These are phyloP conservation scores for Schrenkiella parvula DNA, from an alignment of 345 rosid species.

Conservation along the genomic window DNA sequence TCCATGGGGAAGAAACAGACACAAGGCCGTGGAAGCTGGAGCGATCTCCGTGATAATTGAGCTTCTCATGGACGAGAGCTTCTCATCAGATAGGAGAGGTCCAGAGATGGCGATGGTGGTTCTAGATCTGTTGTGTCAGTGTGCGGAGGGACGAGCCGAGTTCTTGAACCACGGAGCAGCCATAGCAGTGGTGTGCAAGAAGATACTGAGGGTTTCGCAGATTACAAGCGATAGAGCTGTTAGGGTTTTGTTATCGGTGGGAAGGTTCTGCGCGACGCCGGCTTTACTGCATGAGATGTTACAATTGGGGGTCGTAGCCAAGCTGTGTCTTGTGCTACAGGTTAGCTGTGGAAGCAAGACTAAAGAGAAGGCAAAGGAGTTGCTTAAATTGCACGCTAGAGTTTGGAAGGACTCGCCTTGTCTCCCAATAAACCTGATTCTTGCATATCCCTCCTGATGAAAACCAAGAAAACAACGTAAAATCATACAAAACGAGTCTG, in stretches of 20 bases:
- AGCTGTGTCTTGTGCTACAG: conserved; percentile 66
- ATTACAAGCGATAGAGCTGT: conserved; percentile 61
- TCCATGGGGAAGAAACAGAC: conserved; percentile 71
- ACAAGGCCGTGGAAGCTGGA: conserved; percentile 60
- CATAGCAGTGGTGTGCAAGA: conserved; percentile 68
- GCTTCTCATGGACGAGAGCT: conserved; percentile 56
- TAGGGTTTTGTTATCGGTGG: conserved; percentile 52
- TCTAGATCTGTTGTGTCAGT: conserved; percentile 54
- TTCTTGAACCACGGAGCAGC: conserved; percentile 61
- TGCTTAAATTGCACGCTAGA: conserved; percentile 60
- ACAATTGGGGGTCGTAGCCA: conserved; percentile 64
- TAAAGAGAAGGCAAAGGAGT: conserved; percentile 56
- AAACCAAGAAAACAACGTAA: conserved; percentile 3
- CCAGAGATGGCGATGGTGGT: conserved; percentile 48
- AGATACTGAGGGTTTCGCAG: conserved; percentile 66
- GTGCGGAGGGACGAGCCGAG: conserved; percentile 81
- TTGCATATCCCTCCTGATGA: conserved; percentile 42
- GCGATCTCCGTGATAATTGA: conserved; percentile 49
- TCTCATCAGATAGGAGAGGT: conserved; percentile 40
- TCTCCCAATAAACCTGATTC: conserved; percentile 35
- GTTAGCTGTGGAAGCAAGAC: conserved; percentile 43
- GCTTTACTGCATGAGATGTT: conserved; percentile 60
- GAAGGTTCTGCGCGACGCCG: conserved; percentile 54
- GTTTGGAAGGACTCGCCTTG: conserved; percentile 68
- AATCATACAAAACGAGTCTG: not conserved